phyloP scores from a whole-genome alignment of 345 rosid species.

The Salix dunnii region DNA sequence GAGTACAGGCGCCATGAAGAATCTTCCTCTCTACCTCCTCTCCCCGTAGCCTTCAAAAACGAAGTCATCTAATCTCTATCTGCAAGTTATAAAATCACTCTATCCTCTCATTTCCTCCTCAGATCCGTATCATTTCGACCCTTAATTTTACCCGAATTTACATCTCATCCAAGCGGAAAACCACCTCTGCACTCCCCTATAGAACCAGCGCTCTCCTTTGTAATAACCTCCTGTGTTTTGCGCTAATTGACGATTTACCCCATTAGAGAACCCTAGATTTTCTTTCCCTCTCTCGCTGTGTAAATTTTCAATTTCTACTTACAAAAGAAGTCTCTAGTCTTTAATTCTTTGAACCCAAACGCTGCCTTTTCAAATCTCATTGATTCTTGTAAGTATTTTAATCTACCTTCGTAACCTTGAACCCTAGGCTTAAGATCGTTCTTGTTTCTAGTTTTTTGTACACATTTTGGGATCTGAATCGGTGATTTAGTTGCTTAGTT shows the following conservation, averaged over 20 bases:
- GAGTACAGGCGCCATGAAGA: neutral
- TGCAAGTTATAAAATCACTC: neutral
- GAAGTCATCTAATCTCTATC: neutral
- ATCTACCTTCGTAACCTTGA: neutral
- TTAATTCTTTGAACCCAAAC: neutral
- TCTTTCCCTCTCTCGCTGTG: neutral
- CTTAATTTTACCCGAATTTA: slow-evolving; percentile 20
- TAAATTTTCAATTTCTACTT: neutral
- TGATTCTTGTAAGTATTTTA: slow-evolving; percentile 9
- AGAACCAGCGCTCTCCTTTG: neutral
- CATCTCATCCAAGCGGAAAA: slow-evolving; percentile 14
- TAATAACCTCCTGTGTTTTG: neutral
- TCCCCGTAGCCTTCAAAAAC: neutral
- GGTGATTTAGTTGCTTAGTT: slow-evolving; percentile 17
- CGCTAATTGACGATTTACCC: neutral
- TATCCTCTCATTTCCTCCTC: neutral
- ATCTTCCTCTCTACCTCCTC: neutral
- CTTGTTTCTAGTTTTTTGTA: slow-evolving; percentile 21
- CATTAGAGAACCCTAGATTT: slow-evolving; percentile 1
- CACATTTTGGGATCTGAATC: slow-evolving; percentile 9
- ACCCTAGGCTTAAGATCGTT: slow-evolving; percentile 17
- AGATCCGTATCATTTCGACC: slow-evolving; percentile 32
- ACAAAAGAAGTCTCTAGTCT: neutral
- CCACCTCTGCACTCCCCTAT: neutral
- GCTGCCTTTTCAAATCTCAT: neutral